Percentiles rank a stretch among this genome's conserved stretches.
phyloP scores from a whole-genome alignment of 225 moss, liverwort and hornwort genomes.

The Bryum argenteum region DNA sequence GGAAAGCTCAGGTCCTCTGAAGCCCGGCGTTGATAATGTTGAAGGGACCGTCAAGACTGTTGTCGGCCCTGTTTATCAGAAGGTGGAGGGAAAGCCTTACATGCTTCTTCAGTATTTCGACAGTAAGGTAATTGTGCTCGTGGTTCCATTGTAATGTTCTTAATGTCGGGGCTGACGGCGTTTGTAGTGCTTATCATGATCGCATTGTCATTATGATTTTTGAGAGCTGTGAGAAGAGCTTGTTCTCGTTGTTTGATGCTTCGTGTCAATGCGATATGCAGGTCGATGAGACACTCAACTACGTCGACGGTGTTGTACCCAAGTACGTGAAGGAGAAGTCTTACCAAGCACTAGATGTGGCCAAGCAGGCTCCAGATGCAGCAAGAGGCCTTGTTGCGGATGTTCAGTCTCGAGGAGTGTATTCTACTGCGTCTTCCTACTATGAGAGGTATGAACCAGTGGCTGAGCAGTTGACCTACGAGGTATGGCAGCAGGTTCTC shows the following conservation, averaged over 20 bases:
- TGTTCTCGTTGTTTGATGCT: not conserved
- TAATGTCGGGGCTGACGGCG: not conserved
- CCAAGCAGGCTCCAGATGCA: conserved; percentile 70
- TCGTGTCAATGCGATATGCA: conserved; percentile 26
- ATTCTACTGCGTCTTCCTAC: conserved; percentile 57
- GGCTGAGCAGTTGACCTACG: conserved; percentile 62
- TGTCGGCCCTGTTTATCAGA: conserved; percentile 71
- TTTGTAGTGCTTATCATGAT: not conserved
- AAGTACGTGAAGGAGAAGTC: conserved; percentile 68
- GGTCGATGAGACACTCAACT: conserved; percentile 67
- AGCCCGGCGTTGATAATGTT: conserved; percentile 82
- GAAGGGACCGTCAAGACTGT: conserved; percentile 85
- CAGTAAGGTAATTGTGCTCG: conserved; percentile 56
- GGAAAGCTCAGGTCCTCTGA: conserved; percentile 81
- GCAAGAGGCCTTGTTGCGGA: conserved; percentile 71
- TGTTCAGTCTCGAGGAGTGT: conserved; percentile 74
- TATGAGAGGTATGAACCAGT: conserved; percentile 75
- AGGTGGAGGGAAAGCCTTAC: conserved; percentile 71
- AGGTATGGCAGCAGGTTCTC: conserved; percentile 63
- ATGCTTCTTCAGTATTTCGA: conserved; percentile 74
- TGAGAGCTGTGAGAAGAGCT: not conserved
- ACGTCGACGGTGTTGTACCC: conserved; percentile 67
- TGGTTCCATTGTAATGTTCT: not conserved
- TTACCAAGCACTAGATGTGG: conserved; percentile 57
- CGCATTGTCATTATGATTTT: not conserved